These are phyloP conservation scores for Lipomyces starkeyi DNA, from an alignment of 805 yeast species.

Conservation along the genomic window DNA sequence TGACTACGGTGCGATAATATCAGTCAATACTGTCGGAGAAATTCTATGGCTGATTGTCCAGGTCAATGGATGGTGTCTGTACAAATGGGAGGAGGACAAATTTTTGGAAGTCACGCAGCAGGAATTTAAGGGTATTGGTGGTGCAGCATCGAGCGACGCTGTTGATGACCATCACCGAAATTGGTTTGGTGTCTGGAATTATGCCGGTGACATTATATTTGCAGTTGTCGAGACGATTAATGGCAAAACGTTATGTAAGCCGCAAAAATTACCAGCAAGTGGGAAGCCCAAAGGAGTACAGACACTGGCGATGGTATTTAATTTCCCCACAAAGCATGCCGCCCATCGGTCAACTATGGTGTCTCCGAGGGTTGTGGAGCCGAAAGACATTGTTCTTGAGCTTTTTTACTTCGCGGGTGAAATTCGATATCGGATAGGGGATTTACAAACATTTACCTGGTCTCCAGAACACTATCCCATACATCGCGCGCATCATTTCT, in stretches of 20 bases:
- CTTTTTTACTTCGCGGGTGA: slow-evolving; percentile 33
- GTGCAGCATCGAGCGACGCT: slow-evolving; percentile 29
- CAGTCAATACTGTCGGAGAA: slow-evolving; percentile 34
- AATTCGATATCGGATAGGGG: slow-evolving; percentile 28
- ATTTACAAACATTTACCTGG: slow-evolving; percentile 27
- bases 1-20: slow-evolving; percentile 22
- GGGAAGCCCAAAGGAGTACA: slow-evolving; percentile 29
- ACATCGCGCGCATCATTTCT: slow-evolving; percentile 31
- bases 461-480: slow-evolving; percentile 17
- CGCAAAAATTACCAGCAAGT: slow-evolving; percentile 24
- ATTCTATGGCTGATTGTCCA: slow-evolving; percentile 33
- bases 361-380: slow-evolving; percentile 17
- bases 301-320: slow-evolving; percentile 30
- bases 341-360: slow-evolving; percentile 1
- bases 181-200: slow-evolving; percentile 36
- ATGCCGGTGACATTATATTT: slow-evolving; percentile 21
- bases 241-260: slow-evolving; percentile 19
- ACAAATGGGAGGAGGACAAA: slow-evolving; percentile 37
- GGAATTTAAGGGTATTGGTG: slow-evolving; percentile 17
- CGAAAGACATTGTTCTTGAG: slow-evolving; percentile 27
- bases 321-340: slow-evolving; percentile 19
- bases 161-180: slow-evolving; percentile 30
- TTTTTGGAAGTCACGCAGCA: slow-evolving; percentile 17
- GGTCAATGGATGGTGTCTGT: slow-evolving; percentile 34
- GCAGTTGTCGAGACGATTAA: slow-evolving; percentile 14